phyloP scores from a whole-genome alignment of 305 asterid species.

The Fraxinus floribunda region DNA sequence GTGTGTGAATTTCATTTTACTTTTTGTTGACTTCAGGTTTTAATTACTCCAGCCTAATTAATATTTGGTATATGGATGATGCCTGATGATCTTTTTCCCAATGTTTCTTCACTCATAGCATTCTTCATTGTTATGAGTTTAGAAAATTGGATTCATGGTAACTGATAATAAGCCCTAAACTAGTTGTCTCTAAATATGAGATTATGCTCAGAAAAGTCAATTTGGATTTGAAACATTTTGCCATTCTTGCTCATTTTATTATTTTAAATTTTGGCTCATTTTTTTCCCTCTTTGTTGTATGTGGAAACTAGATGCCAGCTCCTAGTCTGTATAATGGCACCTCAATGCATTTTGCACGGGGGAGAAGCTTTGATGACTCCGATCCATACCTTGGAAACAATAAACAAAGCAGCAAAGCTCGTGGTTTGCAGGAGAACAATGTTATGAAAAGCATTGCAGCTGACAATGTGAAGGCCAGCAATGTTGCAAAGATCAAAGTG shows the following conservation, averaged over 20 bases:
- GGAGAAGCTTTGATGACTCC: slow-evolving; percentile 76
- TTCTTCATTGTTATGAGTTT: not conserved
- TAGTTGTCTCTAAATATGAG: not conserved
- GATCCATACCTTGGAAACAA: slow-evolving; percentile 67
- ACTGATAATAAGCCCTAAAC: not conserved
- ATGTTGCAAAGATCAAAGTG: slow-evolving; percentile 95
- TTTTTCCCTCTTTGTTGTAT: slow-evolving; percentile 16
- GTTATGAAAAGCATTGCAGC: slow-evolving; percentile 63
- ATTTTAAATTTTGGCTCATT: not conserved
- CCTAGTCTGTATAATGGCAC: slow-evolving; percentile 56
- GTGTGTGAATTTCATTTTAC: not conserved
- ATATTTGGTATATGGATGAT: not conserved
- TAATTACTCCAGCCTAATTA: not conserved
- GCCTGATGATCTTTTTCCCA: not conserved
- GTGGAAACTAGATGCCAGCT: slow-evolving; percentile 53
- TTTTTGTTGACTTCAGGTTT: not conserved
- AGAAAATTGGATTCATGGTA: not conserved
- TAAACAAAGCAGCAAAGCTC: slow-evolving; percentile 60
- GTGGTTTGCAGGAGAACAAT: slow-evolving; percentile 63
- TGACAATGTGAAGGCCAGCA: slow-evolving; percentile 87
- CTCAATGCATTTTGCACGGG: slow-evolving; percentile 53
- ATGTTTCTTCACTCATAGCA: not conserved
- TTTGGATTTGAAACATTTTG: not conserved
- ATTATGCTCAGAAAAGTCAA: not conserved
- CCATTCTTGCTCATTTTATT: not conserved